These are phyloP conservation scores for Globomyces pollinis-pini DNA, from an alignment of 192 early-diverging fungal genomes.

Conservation along the genomic window DNA sequence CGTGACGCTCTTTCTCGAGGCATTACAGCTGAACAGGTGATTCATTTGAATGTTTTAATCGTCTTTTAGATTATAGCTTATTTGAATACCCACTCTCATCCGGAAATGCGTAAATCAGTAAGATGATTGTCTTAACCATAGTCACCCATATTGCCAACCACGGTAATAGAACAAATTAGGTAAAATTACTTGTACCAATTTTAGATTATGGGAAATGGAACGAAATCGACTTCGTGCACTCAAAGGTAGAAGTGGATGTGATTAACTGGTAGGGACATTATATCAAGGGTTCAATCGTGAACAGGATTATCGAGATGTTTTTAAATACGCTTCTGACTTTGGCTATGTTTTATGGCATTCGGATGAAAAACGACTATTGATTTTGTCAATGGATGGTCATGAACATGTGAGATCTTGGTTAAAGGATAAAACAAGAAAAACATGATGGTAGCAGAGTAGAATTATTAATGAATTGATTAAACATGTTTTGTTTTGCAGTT, in stretches of 20 bases:
- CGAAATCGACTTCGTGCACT: conserved; percentile 59
- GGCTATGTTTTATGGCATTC: conserved; percentile 74
- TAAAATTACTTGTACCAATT: too few relatives aligned
- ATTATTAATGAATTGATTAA: background rate
- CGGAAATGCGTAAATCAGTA: conserved; percentile 76
- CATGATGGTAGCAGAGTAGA: too few relatives aligned
- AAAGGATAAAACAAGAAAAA: background rate
- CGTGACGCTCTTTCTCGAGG: conserved; percentile 74
- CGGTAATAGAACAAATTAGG: conserved; percentile 90
- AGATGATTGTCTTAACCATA: conserved; percentile 9
- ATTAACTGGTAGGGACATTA: conserved; percentile 52
- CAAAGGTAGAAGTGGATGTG: conserved; percentile 9
- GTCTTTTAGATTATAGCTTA: conserved; percentile 72
- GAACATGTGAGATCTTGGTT: conserved; percentile 7
- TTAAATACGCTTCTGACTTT: conserved; percentile 68
- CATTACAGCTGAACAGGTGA: conserved; percentile 86
- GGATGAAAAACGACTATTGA: conserved; percentile 58
- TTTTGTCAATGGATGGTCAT: conserved; percentile 70
- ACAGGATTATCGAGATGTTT: conserved; percentile 65
- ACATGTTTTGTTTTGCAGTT: background rate
- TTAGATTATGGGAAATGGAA: conserved; percentile 97
- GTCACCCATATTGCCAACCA: conserved; percentile 74
- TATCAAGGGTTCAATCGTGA: conserved; percentile 70
- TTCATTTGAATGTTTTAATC: background rate
- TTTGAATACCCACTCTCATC: conserved; percentile 81